Base-by-base conservation (phyloP, 2,329 filamentous ascomycete species). In the Penicillium sp. region DNA sequence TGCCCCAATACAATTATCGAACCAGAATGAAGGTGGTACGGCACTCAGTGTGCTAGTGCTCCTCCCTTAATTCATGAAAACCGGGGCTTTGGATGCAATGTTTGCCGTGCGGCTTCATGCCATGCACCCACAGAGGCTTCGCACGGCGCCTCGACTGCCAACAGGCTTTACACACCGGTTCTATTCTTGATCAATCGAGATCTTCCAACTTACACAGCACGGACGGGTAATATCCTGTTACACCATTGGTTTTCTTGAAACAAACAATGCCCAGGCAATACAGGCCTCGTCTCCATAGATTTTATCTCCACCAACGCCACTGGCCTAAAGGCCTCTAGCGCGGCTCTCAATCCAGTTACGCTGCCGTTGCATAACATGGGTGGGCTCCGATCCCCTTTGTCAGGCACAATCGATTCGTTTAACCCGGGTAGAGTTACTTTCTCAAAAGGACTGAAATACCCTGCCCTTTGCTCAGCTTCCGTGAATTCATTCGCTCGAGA, bases 331-430 rank as follows among this genome's bases (percentile, higher is more conserved):
- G 39, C 52, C 52, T 52, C 54, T 58, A 49, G 54, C 56, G 57
- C 58, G 58, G 58, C 58, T 61, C 58, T 52, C 45, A 48, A 42
- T 49, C 57, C 54, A 61, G 54, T 58, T 55, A 43, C 26, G 42
- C 43, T 39, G 33, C 43, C 40, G 42, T 53, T 43, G 46, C 51
- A 54, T 52, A 56, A 48, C 46, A 45, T 37, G 43, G 42, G 50
- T 43, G 24, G 44, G 33, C 52, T 45, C 43, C 47, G 49, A 45
- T 52, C 31, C 50, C 49, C 51, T 49, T 37, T 38, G 49, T 61
- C 57, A 60, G 57, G 58, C 56, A 60, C 51, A 49, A 48, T 52
- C 49, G 52, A 49, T 45, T 42, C 22, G 19, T 26, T 48, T 21
- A 38, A 47, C 39, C 56, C 39, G 43, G 48, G 42, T 13, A 53